Evolutionary conservation across 257 asterid genomes (phyloP), one percentile per base, ranked within the genome.

Genomic region (Parsonsia alboflavescens): DNA sequence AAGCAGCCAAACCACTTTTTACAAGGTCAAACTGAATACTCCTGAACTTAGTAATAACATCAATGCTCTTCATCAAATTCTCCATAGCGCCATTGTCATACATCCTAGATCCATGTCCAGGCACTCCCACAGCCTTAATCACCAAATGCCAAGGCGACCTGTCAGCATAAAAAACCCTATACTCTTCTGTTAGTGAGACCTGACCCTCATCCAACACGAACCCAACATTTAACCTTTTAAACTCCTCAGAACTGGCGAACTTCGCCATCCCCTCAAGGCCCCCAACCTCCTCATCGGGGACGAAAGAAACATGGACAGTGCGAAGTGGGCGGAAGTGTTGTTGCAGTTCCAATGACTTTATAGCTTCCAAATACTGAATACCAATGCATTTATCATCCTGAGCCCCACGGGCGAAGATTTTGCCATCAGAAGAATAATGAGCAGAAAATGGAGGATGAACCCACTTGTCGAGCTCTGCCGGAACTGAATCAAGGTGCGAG

Each of bases 201-300:
- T 94, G 99, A 70, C 99, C 99, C 77, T 92, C 99, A 78, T 95
- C 99, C 88, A 95, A 56, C 76, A 88, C 82, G 81, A 92, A 90
- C 75, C 98, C 97, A 53, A 95, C 66, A 75, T 95, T 92, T 81
- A 92, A 66, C 44, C 76, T 86, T 58, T 76, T 75, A 77, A 92
- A 90, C 76, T 85, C 93, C 15, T 73, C 57, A 41, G 83, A 82
- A 75, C 84, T 80, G 4, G 82, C 96, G 72, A 94, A 94, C 81
- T 83, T 89, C 64, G 74, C 83, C 99, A 88, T 90, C 88, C 97
- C 97, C 80, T 92, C 91, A 77, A 85, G 86, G 6, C 97, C 99
- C 2, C 98, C 99, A 13, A 90, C 28, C 64, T 94, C 99, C 70
- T 92, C 99, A 0, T 90, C 97, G 0, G 99, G 99, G 3, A 94